Base-by-base conservation (phyloP, 2,329 filamentous ascomycete genomes). In the Ilyonectria sp. region DNA sequence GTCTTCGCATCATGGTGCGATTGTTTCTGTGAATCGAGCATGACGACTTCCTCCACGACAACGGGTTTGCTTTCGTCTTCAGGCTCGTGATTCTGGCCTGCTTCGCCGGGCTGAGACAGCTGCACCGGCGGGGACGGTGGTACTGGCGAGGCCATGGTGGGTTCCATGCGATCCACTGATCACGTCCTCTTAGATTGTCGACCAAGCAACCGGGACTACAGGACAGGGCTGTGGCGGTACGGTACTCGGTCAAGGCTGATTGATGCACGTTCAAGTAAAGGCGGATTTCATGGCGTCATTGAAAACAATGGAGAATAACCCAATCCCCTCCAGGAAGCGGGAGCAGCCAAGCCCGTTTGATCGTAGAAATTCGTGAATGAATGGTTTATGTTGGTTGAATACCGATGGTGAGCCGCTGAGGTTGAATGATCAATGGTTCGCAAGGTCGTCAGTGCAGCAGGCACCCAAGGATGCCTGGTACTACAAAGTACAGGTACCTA, bases 1-100 rank as follows among this genome's bases (percentile, higher is more conserved):
- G 81, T 84, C 66, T 73, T 79, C 40, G 72, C 71, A 26, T 74
- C 69, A 19, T 74, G 59, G 60, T 72, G 68, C 37, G 67, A 60
- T 19, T 65, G 65, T 37, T 64, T 73, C 52, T 72, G 69, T 37
- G 68, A 60, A 26, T 76, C 72, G n/a, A 72, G 66, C 65, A 73
- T 73, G 29, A 68, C 68, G 56, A 74, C 70, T 17, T 70, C 71
- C 21, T 69, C 61, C 55, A 62, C 54, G 3, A 26, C 31, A 33
- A 57, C 44, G 49, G 53, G 49, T 3, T 71, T 69, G 26, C 55
- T 57, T 63, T 72, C 67, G 58, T 68, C 52, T 21, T 70, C 57
- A 21, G 19, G 52, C 19, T 23, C 65, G 57, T 64, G 60, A 19
- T 75, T 69, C 21, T 76, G 64, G 40, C 55, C 47, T 40, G 54